Conservation (phyloP, 768 basidiomycete genomes). For the Thelephora aurantiotincta region DNA sequence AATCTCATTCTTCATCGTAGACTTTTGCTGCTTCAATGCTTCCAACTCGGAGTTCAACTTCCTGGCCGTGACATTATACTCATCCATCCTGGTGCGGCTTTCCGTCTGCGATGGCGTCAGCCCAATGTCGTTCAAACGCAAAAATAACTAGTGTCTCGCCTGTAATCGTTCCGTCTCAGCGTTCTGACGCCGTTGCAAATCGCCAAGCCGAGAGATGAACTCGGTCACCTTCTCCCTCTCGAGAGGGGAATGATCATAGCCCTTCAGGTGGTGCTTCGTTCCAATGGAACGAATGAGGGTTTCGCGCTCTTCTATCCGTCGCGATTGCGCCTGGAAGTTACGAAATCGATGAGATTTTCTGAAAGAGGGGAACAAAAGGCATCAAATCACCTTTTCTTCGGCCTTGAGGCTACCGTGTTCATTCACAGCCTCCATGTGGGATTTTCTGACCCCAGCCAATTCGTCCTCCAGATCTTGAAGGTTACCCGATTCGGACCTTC, state of each 20-base stretch:
- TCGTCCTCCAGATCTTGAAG: conserved; percentile 53
- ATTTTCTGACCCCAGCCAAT: conserved; percentile 28
- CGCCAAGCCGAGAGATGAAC: conserved; percentile 52
- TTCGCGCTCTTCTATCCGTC: conserved; percentile 59
- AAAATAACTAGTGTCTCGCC: conserved; percentile 22
- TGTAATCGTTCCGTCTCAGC: conserved; percentile 53
- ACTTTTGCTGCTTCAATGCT: conserved; percentile 37
- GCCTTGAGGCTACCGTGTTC: conserved; percentile 57
- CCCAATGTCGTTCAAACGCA: background rate
- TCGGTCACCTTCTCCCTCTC: conserved; percentile 59
- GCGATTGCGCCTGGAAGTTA: conserved; percentile 48
- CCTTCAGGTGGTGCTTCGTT: conserved; percentile 55
- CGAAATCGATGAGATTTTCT: background rate
- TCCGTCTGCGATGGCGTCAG: conserved; percentile 29
- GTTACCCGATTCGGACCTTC: conserved; percentile 30
- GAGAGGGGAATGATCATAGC: conserved; percentile 56
- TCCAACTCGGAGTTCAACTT: conserved; percentile 42
- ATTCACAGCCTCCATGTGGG: conserved; percentile 41
- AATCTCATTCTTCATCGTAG: conserved; percentile 38
- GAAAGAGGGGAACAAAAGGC: background rate
- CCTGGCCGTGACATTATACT: conserved; percentile 46
- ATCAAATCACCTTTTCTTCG: conserved; percentile 46
- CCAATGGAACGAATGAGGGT: conserved; percentile 56
- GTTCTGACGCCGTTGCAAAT: conserved; percentile 49
- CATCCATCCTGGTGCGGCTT: conserved; percentile 39